These are phyloP conservation scores for Rhynchospora breviuscula DNA, from an alignment of 176 grass and related monocot genomes.

Conservation along the genomic window DNA sequence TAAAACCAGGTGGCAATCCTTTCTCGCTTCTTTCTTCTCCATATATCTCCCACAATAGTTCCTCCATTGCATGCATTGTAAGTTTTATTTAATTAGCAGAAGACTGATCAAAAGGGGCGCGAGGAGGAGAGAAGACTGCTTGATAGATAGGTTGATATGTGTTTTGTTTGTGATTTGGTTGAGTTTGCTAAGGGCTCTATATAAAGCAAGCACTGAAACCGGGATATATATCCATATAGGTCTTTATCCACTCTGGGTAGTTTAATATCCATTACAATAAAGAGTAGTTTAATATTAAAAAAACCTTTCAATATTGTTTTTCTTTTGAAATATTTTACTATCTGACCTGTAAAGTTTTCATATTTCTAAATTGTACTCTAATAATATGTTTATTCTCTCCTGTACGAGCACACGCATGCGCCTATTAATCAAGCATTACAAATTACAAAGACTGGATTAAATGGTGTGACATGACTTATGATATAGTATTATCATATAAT, in stretches of 20 bases:
- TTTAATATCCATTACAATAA: constrained; percentile 2
- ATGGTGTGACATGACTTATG: neutral
- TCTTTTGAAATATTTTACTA: neutral
- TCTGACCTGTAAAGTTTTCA: neutral
- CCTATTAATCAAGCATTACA: neutral
- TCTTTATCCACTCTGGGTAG: constrained; percentile 6
- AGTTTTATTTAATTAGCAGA: neutral
- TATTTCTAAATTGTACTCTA: neutral
- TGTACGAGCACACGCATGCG: no score
- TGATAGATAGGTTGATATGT: constrained; percentile 7
- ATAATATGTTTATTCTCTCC: no score
- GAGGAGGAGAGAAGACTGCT: neutral
- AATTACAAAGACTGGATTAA: neutral
- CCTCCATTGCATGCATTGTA: constrained; percentile 49
- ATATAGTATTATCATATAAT: neutral
- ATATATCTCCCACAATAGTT: constrained; percentile 64
- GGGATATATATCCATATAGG: constrained; percentile 1
- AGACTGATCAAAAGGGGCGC: neutral
- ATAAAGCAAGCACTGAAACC: constrained; percentile 54
- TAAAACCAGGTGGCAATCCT: constrained; percentile 82
- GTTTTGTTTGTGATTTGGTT: constrained; percentile 24
- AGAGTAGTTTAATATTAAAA: constrained; percentile 26
- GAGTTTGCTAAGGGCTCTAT: constrained; percentile 25
- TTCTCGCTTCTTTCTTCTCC: constrained; percentile 68
- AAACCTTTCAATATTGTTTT: neutral